Evolutionary conservation across 2,329 filamentous ascomycete species (phyloP).

Genomic region (Aureobasidium namibiae): DNA sequence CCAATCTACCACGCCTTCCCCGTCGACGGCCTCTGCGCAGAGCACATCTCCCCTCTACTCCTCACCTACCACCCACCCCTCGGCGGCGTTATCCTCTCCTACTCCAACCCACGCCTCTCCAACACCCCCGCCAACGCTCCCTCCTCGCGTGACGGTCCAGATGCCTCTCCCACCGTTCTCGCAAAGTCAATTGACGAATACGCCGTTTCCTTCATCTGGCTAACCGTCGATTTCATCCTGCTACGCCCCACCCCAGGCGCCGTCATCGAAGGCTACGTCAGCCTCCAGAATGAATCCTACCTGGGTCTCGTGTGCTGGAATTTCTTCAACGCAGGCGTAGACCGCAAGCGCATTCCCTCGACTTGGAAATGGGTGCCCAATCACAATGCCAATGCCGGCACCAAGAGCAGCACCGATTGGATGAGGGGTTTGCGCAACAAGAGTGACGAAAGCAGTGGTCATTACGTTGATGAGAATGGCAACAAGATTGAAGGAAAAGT

Average conservation of each 20-base stretch:
- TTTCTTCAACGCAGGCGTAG: constrained; percentile 84
- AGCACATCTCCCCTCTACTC: constrained; percentile 66
- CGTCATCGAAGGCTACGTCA: constrained; percentile 71
- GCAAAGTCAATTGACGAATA: constrained; percentile 63
- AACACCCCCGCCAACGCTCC: constrained; percentile 41
- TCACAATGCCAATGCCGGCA: constrained; percentile 23
- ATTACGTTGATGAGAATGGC: constrained; percentile 68
- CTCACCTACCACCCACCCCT: constrained; percentile 69
- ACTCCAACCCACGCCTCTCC: constrained; percentile 59
- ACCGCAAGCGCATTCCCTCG: constrained; percentile 63
- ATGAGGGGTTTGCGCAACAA: constrained; percentile 14
- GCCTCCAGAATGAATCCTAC: constrained; percentile 81
- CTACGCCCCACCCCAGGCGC: constrained; percentile 69
- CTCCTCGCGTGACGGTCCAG: constrained; percentile 28
- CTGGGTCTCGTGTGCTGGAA: constrained; percentile 85
- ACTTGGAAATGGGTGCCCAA: constrained; percentile 74
- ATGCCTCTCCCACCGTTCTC: constrained; percentile 26
- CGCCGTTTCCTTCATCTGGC: constrained; percentile 77
- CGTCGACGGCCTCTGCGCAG: constrained; percentile 61
- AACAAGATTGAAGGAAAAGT: constrained; percentile 62
- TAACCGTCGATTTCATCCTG: constrained; percentile 77
- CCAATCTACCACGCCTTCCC: constrained; percentile 63
- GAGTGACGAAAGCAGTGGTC: constrained; percentile 52
- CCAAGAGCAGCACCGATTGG: constrained; percentile 11
- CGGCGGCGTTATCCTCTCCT: constrained; percentile 65